These are phyloP conservation scores for Colletotrichum australisinense DNA, from an alignment of 2,329 filamentous ascomycete genomes.

Conservation along the genomic window DNA sequence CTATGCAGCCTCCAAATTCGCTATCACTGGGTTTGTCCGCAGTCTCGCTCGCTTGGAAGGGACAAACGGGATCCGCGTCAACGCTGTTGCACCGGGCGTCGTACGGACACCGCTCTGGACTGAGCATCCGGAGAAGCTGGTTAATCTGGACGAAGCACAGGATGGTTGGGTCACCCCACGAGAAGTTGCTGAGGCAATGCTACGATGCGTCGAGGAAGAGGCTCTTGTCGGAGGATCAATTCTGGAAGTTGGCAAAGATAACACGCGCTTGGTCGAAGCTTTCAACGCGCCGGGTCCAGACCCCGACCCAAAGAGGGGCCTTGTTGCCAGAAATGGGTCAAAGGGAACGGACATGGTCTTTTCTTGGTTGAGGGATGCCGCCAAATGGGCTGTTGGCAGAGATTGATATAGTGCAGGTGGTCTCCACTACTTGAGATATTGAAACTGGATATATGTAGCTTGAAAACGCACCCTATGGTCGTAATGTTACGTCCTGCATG, in stretches of 20 bases:
- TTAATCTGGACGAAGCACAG: conserved; percentile 45
- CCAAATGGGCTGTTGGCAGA: conserved; percentile 40
- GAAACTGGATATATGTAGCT: background rate
- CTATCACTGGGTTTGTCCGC: conserved; percentile 53
- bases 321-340: conserved; percentile 42
- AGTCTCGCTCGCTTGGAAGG: conserved; percentile 47
- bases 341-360: conserved; percentile 43
- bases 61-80: conserved; percentile 53
- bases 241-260: conserved; percentile 50
- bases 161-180: conserved; percentile 55
- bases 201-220: conserved; percentile 49
- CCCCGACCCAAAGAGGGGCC: conserved; percentile 40
- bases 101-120: conserved; percentile 59
- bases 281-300: conserved; percentile 54
- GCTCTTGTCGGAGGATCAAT: conserved; percentile 52
- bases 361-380: conserved; percentile 40
- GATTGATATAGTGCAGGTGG: background rate
- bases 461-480: no score
- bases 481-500: no score
- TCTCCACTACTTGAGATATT: no score
- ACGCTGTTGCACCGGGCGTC: conserved; percentile 55
- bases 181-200: conserved; percentile 57
- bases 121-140: conserved; percentile 56
- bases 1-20: conserved; percentile 53
- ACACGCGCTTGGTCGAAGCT: conserved; percentile 45